Evolutionary conservation across 306 rosid species (phyloP).

Genomic region (Clitoria ternatea): DNA sequence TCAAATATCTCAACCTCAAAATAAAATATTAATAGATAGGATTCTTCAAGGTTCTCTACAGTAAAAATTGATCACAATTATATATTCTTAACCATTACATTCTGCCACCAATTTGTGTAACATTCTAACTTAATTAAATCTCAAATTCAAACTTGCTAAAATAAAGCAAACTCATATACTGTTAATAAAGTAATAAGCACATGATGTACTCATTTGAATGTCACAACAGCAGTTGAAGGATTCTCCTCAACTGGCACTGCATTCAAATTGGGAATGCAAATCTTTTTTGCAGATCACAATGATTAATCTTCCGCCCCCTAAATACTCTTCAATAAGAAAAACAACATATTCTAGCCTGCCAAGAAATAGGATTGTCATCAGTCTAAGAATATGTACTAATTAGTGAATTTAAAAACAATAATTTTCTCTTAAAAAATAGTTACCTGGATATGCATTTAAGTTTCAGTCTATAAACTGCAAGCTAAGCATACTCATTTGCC

Average conservation of each 20-base stretch:
- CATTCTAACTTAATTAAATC: too few relatives aligned
- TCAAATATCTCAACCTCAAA: too few relatives aligned
- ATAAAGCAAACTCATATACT: too few relatives aligned
- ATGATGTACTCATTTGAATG: too few relatives aligned
- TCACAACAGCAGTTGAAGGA: conserved; percentile 42
- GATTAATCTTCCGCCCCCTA: conserved; percentile 54
- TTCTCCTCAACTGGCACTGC: conserved; percentile 39
- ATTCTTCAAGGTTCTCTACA: too few relatives aligned
- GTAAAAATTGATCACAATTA: too few relatives aligned
- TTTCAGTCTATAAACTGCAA: background rate
- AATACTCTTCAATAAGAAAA: conserved; percentile 94
- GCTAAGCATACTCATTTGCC: background rate
- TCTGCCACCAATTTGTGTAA: too few relatives aligned
- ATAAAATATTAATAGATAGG: too few relatives aligned
- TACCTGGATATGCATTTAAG: background rate
- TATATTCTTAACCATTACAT: too few relatives aligned
- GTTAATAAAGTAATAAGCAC: too few relatives aligned
- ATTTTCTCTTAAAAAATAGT: background rate
- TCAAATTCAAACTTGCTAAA: too few relatives aligned
- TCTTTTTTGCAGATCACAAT: conserved; percentile 49
- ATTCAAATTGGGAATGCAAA: conserved; percentile 41
- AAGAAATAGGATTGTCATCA: conserved; percentile 23
- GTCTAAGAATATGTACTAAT: background rate
- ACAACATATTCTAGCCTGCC: conserved; percentile 94
- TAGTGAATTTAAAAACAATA: conserved; percentile 7